phyloP scores from a whole-genome alignment of 2,329 filamentous ascomycete species.

The Penicillium sp. region DNA sequence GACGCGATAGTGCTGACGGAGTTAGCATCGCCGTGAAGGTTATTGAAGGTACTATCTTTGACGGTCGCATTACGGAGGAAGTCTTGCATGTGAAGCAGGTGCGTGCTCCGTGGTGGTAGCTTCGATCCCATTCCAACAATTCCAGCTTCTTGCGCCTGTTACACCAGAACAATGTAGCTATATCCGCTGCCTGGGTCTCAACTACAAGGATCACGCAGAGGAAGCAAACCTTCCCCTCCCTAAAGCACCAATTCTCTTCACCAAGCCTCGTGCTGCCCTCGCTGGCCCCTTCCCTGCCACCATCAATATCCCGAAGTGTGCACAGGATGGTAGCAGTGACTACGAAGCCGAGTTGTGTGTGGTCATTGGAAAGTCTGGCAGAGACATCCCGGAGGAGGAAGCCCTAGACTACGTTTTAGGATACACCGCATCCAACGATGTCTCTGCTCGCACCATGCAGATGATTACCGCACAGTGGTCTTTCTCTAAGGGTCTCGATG shows the following conservation, averaged over 20 bases:
- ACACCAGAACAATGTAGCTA: slow-evolving; percentile 27
- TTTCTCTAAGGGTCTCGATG: slow-evolving; percentile 27
- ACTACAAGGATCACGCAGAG: slow-evolving; percentile 30
- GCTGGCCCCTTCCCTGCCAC: slow-evolving; percentile 26
- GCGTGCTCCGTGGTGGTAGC: slow-evolving; percentile 9
- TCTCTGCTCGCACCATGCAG: slow-evolving; percentile 28
- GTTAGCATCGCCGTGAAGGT: slow-evolving; percentile 22
- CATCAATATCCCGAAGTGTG: slow-evolving; percentile 31
- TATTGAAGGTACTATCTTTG: slow-evolving; percentile 31
- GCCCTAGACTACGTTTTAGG: slow-evolving; percentile 31
- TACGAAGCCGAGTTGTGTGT: slow-evolving; percentile 33
- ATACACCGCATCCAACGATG: slow-evolving; percentile 36
- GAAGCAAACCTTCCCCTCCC: slow-evolving; percentile 28
- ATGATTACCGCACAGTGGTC: slow-evolving; percentile 24
- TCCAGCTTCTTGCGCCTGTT: slow-evolving; percentile 31
- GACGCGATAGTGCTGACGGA: slow-evolving; percentile 23
- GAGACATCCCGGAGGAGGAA: slow-evolving; percentile 23
- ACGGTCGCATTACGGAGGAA: slow-evolving; percentile 25
- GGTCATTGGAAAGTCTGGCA: slow-evolving; percentile 25
- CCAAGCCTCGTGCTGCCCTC: slow-evolving; percentile 30
- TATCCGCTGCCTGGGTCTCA: slow-evolving; percentile 34
- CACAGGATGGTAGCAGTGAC: slow-evolving; percentile 32
- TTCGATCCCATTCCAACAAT: not conserved
- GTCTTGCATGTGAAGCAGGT: slow-evolving; percentile 20
- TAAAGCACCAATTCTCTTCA: slow-evolving; percentile 31